Evolutionary conservation across 192 early-diverging fungal genomes (phyloP).

Genomic region (Rhizoclosmatium globosum): DNA sequence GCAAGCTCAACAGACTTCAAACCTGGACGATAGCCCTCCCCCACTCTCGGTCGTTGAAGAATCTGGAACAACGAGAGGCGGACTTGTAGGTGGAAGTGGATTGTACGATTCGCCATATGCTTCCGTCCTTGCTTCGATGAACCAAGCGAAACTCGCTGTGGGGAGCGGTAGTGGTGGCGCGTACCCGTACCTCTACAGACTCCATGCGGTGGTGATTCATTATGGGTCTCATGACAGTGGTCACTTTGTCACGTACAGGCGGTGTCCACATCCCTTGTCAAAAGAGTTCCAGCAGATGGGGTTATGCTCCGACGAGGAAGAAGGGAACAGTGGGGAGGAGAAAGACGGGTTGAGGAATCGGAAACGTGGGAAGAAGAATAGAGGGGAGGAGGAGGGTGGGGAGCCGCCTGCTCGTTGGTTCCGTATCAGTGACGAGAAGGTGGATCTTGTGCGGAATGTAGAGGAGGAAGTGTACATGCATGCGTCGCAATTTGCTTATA

Average conservation of each 20-base stretch:
- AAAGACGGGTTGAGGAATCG: not conserved
- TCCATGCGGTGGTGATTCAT: slow-evolving; percentile 85
- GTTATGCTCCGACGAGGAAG: not conserved
- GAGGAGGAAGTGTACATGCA: slow-evolving; percentile 52
- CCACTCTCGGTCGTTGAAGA: slow-evolving; percentile 12
- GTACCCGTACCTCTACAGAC: slow-evolving; percentile 65
- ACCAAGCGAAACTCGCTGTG: not conserved
- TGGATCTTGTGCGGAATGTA: slow-evolving; percentile 54
- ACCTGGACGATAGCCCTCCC: not conserved
- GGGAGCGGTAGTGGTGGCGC: slow-evolving; percentile 1
- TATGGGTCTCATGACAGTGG: slow-evolving; percentile 86
- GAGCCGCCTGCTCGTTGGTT: slow-evolving; percentile 65
- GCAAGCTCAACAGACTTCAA: not conserved
- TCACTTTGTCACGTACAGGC: slow-evolving; percentile 89
- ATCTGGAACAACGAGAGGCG: not conserved
- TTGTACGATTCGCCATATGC: not conserved
- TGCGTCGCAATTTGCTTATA: slow-evolving; percentile 53
- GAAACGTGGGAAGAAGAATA: slow-evolving; percentile 5
- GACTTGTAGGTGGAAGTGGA: not conserved
- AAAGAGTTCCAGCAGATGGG: slow-evolving; percentile 13
- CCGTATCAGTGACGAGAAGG: slow-evolving; percentile 67
- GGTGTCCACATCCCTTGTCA: slow-evolving; percentile 43
- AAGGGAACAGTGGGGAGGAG: not conserved
- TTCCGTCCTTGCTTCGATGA: not conserved
- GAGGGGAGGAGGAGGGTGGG: not conserved